These are phyloP conservation scores for Dactylellina leptospora DNA, from an alignment of 2,329 filamentous ascomycete species.

Conservation along the genomic window DNA sequence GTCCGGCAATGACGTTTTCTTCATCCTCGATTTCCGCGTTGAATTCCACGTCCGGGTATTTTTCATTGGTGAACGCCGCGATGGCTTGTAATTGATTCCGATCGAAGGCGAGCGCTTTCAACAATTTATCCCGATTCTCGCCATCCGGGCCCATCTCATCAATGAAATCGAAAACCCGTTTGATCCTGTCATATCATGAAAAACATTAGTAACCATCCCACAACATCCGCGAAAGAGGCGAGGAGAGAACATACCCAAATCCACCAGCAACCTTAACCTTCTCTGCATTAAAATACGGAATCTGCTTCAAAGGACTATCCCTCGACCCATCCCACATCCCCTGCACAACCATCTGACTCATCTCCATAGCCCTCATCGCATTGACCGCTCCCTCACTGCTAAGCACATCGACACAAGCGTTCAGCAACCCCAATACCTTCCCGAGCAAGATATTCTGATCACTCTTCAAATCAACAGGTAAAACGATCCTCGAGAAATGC, in stretches of 20 bases:
- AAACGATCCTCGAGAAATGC: slow-evolving; percentile 95
- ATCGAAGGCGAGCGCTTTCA: slow-evolving; percentile 79
- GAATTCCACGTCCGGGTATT: slow-evolving; percentile 93
- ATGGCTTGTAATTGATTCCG: slow-evolving; percentile 85
- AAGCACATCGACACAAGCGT: slow-evolving; percentile 91
- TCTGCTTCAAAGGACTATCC: slow-evolving; percentile 95
- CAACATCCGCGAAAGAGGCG: background rate
- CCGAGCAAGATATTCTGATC: slow-evolving; percentile 89
- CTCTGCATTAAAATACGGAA: slow-evolving; percentile 88
- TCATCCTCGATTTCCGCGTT: slow-evolving; percentile 85
- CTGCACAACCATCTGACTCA: slow-evolving; percentile 99
- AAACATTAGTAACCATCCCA: slow-evolving; percentile 57
- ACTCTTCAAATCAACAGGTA: slow-evolving; percentile 93
- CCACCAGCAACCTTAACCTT: slow-evolving; percentile 83
- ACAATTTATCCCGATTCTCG: slow-evolving; percentile 76
- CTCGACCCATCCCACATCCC: slow-evolving; percentile 88
- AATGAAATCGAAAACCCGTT: slow-evolving; percentile 97
- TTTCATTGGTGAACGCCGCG: slow-evolving; percentile 94
- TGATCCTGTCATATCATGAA: slow-evolving; percentile 69
- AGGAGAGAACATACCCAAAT: slow-evolving; percentile 69
- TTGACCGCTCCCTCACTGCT: slow-evolving; percentile 96
- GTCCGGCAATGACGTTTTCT: slow-evolving; percentile 80
- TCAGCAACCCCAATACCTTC: slow-evolving; percentile 86
- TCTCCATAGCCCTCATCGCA: slow-evolving; percentile 98
- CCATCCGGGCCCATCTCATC: slow-evolving; percentile 97